Evolutionary conservation across 768 basidiomycete species (phyloP).

Genomic region (Tulasnella sp.): DNA sequence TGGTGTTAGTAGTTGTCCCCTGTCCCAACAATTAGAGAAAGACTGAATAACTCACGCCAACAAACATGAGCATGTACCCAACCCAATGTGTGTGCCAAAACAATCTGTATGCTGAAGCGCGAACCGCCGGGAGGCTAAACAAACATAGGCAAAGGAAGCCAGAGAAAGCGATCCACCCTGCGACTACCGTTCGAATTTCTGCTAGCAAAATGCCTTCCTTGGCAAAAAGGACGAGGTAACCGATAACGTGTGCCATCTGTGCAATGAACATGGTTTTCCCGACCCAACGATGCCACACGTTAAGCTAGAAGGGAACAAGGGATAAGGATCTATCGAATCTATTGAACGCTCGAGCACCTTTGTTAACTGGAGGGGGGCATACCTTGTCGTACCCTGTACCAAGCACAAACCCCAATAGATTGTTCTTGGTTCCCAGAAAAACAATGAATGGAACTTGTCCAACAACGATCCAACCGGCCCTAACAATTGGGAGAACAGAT

Average conservation of each 20-base stretch:
- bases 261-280: constrained; percentile 50
- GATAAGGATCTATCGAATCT: not conserved
- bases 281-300: constrained; percentile 62
- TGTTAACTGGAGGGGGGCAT: constrained; percentile 28
- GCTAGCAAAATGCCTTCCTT: constrained; percentile 32
- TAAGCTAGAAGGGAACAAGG: constrained; percentile 37
- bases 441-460: constrained; percentile 15
- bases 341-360: too few relatives aligned
- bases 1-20: constrained; percentile 1
- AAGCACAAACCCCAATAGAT: constrained; percentile 12
- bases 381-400: constrained; percentile 16
- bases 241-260: constrained; percentile 47
- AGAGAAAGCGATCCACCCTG: constrained; percentile 41
- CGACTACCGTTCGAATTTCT: constrained; percentile 12
- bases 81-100: constrained; percentile 54
- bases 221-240: constrained; percentile 37
- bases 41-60: constrained; percentile 36
- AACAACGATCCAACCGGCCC: constrained; percentile 1
- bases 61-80: constrained; percentile 42
- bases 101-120: constrained; percentile 52
- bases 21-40: constrained; percentile 22
- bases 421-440: constrained; percentile 16
- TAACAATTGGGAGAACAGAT: too few relatives aligned
- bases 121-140: constrained; percentile 47
- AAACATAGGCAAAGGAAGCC: constrained; percentile 49